Evolutionary conservation across 2,329 filamentous ascomycete genomes (phyloP), one percentile per base, ranked within the genome.

Genomic region (Phialemoniopsis sp.): DNA sequence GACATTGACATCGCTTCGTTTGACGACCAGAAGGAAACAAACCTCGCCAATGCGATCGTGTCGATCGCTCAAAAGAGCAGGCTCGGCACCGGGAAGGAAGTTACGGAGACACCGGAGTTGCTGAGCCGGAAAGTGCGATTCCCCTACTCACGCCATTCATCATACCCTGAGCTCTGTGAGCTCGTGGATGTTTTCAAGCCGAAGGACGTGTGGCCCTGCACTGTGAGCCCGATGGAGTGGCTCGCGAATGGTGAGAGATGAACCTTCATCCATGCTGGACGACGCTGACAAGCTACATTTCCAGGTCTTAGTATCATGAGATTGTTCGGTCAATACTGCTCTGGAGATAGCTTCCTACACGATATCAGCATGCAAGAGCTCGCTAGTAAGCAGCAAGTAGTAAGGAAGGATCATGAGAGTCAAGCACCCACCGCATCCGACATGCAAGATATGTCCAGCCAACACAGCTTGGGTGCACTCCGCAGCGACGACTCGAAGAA

Each of bases 111-210:
- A 14, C 4, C 33, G 2, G 40, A 41, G 2, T 9, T 29, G 0
- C 53, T 76, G 3, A 63, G 72, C 0, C 63, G 50, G 12, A 53
- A 53, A 0, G 76, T 82, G 4, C 64, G 57, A 0, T 96, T 95
- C 48, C 87, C 90, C 0, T 96, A 90, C 54, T 91, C 91, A 1
- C 78, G 91, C 1, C 91, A 97, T 59, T 94, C 91, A 0, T 95
- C 88, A 0, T 91, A 93, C 44, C 66, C 70, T 0, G 91, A 96
- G 56, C 73, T 95, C 3, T 85, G 87, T 46, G 63, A 80, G 38
- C 64, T 96, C 1, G 70, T 95, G 1, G 57, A 68, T 4, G 68
- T 71, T 0, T 86, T 96, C 50, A 75, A 66, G 19, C 89, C 89
- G 0, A 78, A 65, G 34, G 89, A 96, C 50, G 68, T 96, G 3